These are phyloP conservation scores for Nakaseomyces sp. DNA, from an alignment of 1,139 yeast genomes.

Conservation along the genomic window DNA sequence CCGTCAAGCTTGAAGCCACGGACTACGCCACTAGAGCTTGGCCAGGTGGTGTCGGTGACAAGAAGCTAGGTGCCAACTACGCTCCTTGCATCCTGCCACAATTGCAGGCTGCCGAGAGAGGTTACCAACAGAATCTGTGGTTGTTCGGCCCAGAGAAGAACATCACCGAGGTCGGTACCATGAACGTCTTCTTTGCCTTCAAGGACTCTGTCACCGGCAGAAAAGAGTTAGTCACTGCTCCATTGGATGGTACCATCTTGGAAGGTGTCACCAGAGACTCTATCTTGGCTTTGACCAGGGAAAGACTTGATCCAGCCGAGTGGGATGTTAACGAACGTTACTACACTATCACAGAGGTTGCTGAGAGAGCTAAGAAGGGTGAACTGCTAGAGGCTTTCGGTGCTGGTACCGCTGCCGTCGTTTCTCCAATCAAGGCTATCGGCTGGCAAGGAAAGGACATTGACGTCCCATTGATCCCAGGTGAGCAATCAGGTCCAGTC, in stretches of 20 bases:
- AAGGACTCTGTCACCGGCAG: slow-evolving; percentile 58
- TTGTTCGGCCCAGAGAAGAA: slow-evolving; percentile 80
- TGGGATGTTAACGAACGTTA: slow-evolving; percentile 77
- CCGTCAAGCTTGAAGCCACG: slow-evolving; percentile 85
- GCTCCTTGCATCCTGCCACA: slow-evolving; percentile 91
- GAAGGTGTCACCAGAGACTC: slow-evolving; percentile 96
- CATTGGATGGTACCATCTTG: slow-evolving; percentile 88
- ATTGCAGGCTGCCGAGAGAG: slow-evolving; percentile 73
- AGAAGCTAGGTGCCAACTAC: slow-evolving; percentile 91
- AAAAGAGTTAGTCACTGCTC: slow-evolving; percentile 89
- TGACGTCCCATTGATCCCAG: slow-evolving; percentile 65
- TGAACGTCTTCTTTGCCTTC: slow-evolving; percentile 87
- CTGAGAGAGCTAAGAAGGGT: slow-evolving; percentile 65
- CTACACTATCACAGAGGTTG: slow-evolving; percentile 70
- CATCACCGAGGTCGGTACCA: slow-evolving; percentile 93
- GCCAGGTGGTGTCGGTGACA: slow-evolving; percentile 97
- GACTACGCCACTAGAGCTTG: slow-evolving; percentile 95
- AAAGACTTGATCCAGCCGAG: slow-evolving; percentile 56
- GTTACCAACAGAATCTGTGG: slow-evolving; percentile 93
- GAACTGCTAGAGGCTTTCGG: slow-evolving; percentile 90
- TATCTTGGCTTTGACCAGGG: slow-evolving; percentile 62
- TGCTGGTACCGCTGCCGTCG: slow-evolving; percentile 93
- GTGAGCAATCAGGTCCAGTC: slow-evolving; percentile 67
- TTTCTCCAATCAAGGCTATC: slow-evolving; percentile 79
- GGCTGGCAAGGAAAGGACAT: slow-evolving; percentile 69